These are phyloP conservation scores for Nakaseomyces delphensis DNA, from an alignment of 1,139 yeast genomes.

Conservation along the genomic window DNA sequence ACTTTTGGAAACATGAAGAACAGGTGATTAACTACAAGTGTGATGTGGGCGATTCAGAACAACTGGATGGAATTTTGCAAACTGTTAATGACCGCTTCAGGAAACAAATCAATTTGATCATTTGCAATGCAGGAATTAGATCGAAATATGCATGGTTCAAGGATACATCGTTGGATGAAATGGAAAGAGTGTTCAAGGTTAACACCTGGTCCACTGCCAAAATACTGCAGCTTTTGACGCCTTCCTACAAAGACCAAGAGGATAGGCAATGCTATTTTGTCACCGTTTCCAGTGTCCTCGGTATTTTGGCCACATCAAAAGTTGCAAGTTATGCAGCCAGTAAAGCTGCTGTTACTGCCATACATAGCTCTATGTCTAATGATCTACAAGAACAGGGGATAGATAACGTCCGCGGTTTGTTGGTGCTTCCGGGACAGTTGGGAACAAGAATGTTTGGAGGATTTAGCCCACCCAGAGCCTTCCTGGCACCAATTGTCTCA, in stretches of 20 bases:
- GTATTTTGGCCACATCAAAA: conserved; percentile 60
- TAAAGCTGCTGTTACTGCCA: conserved; percentile 52
- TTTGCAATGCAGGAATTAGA: conserved; percentile 73
- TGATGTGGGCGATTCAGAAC: conserved; percentile 40
- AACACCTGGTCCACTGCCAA: conserved; percentile 52
- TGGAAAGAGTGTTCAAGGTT: conserved; percentile 39
- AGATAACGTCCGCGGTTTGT: conserved; percentile 35
- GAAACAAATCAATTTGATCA: conserved; percentile 40
- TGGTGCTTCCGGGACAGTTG: conserved; percentile 62
- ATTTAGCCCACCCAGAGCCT: conserved; percentile 47
- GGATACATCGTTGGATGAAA: conserved; percentile 32
- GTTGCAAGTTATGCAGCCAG: conserved; percentile 58
- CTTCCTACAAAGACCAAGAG: conserved; percentile 13
- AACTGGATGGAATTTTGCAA: conserved; percentile 30
- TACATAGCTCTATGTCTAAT: conserved; percentile 50
- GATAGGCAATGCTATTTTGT: conserved; percentile 43
- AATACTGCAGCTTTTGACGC: conserved; percentile 39
- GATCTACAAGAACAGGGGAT: conserved; percentile 35
- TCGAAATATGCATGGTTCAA: conserved; percentile 38
- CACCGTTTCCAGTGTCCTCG: conserved; percentile 61
- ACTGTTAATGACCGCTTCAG: conserved; percentile 31
- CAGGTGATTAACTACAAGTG: conserved; percentile 37
- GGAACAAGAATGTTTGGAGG: conserved; percentile 55
- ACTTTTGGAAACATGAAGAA: conserved; percentile 25
- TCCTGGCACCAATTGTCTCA: conserved; percentile 56